Base-by-base conservation (phyloP, 306 rosid species). In the Cicer yamashitae region DNA sequence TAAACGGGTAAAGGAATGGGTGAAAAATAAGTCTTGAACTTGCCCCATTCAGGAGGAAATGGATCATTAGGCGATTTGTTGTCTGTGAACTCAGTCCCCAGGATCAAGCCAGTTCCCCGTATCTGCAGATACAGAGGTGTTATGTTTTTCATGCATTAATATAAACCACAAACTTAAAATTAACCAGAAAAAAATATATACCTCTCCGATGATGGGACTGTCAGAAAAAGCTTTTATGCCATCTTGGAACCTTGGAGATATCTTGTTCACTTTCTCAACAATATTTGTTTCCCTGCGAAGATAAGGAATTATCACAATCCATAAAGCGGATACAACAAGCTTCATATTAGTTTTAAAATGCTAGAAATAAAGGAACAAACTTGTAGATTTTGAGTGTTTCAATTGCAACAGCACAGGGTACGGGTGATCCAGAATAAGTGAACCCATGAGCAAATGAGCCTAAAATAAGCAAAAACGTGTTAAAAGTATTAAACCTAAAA, bases 151-250 rank as follows among this genome's bases (percentile, higher is more conserved):
- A 39, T 12, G 40, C 17, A 59, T 76, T 78, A 46, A 50, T 51
- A 15, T 58, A 58, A 5, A 79, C 77, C 12, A 70, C 71, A 70
- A 50, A 18, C 17, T 22, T 25, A 13, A 63, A 86, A 70, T 17
- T 18, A 74, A n/a, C 56, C 14, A 20, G 51, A 15, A 45, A 81
- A 79, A 13, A 18, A 51, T 38, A 74, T 18, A 15, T 86, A 94
- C 97, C 97, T 94, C 99, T 75, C 99, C 97, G 51, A 94, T 77
- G 74, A 94, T 89, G 40, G 97, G 97, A 76, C 97, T 92, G 61
- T 86, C 88, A 17, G 91, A 78, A 65, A 77, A 90, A 41, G 97
- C 90, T 85, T 87, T 94, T 57, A 94, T 0, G 40, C 97, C 97
- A 73, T 92, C 97, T 84, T 94, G 99, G 75, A 94, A 94, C 77